Evolutionary conservation across 108 stramenopile species (phyloP).

Genomic region (Chaetoceros tenuissimus): DNA sequence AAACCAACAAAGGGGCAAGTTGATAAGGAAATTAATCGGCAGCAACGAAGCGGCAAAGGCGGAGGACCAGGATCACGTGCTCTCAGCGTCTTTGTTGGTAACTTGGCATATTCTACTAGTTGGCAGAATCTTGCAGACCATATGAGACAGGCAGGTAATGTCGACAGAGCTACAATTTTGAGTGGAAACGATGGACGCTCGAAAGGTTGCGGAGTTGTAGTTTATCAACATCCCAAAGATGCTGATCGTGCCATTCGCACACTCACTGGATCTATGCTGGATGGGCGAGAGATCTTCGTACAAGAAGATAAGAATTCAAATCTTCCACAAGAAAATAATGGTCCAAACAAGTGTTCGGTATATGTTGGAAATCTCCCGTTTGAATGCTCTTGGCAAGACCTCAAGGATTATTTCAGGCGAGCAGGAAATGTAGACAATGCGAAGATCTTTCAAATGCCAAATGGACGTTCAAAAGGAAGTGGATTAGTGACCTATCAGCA

Average conservation of each 20-base stretch:
- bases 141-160: conserved; percentile 28
- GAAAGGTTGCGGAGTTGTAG: conserved; percentile 90
- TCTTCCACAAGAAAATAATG: neutral
- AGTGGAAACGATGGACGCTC: conserved; percentile 61
- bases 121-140: conserved; percentile 30
- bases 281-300: conserved; percentile 76
- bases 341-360: conserved; percentile 6
- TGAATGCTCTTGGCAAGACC: conserved; percentile 2
- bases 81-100: conserved; percentile 10
- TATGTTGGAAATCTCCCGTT: neutral
- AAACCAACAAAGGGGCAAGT: neutral
- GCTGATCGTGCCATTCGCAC: conserved; percentile 81
- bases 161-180: conserved; percentile 24
- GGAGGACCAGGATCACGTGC: neutral
- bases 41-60: conserved; percentile 14
- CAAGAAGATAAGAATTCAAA: neutral
- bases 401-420: conserved; percentile 37
- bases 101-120: neutral
- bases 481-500: conserved; percentile 89
- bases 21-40: neutral
- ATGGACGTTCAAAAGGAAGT: conserved; percentile 85
- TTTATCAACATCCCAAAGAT: conserved; percentile 80
- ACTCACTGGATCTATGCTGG: conserved; percentile 68
- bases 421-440: conserved; percentile 42
- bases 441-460: conserved; percentile 66